Evolutionary conservation across 2,329 filamentous ascomycete species (phyloP).

Genomic region (Colletotrichum sp.): DNA sequence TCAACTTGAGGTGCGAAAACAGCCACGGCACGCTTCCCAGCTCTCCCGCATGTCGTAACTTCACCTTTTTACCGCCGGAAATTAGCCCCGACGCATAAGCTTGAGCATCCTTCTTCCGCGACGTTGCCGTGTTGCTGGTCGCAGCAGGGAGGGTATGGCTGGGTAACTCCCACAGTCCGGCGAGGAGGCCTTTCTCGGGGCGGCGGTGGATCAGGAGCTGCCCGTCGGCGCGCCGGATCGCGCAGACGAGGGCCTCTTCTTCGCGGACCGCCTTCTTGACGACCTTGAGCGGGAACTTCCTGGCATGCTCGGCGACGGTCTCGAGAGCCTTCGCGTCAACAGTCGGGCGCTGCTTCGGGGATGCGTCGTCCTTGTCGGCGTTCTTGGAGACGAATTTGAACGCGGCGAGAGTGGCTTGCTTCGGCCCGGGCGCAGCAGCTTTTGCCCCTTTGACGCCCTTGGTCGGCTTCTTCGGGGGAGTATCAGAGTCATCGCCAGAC

Average conservation of each 20-base stretch:
- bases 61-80: not conserved
- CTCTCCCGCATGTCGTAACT: slow-evolving; percentile 40
- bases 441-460: slow-evolving; percentile 5
- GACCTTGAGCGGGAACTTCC: slow-evolving; percentile 55
- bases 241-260: slow-evolving; percentile 60
- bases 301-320: slow-evolving; percentile 48
- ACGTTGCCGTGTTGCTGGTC: slow-evolving; percentile 29
- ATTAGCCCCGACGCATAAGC: slow-evolving; percentile 36
- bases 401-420: slow-evolving; percentile 36
- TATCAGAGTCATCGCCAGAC: not conserved
- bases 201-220: slow-evolving; percentile 54
- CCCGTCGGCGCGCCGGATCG: slow-evolving; percentile 49
- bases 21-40: slow-evolving; percentile 61
- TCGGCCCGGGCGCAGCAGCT: slow-evolving; percentile 12
- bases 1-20: slow-evolving; percentile 62
- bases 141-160: slow-evolving; percentile 42
- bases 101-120: slow-evolving; percentile 41
- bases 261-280: slow-evolving; percentile 57
- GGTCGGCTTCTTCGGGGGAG: slow-evolving; percentile 7
- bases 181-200: slow-evolving; percentile 58
- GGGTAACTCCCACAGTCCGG: slow-evolving; percentile 62
- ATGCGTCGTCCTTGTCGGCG: not conserved
- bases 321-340: slow-evolving; percentile 30
- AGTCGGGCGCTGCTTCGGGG: not conserved
- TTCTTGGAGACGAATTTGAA: slow-evolving; percentile 37